phyloP scores from a whole-genome alignment of 371 early-diverging fungal species.

The Parasitella parasitica region DNA sequence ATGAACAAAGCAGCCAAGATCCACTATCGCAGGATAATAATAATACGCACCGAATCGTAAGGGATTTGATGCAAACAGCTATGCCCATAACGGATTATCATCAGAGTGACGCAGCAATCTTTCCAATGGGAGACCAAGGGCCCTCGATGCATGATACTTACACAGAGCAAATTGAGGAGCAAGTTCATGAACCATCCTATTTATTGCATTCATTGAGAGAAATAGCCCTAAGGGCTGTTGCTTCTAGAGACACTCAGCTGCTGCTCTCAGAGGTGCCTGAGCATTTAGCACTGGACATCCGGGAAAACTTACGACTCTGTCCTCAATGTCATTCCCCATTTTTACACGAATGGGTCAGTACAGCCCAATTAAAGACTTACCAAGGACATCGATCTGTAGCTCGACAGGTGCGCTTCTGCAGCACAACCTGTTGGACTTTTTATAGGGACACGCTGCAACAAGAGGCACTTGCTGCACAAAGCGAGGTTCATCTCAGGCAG shows the following conservation, averaged over 20 bases:
- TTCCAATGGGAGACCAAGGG: neutral
- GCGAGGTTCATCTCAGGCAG: neutral
- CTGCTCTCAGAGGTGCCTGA: slow-evolving; percentile 30
- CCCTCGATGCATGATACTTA: neutral
- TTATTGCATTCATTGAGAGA: slow-evolving; percentile 35
- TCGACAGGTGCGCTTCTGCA: slow-evolving; percentile 53
- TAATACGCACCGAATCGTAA: neutral
- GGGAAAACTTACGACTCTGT: slow-evolving; percentile 31
- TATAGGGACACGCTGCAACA: slow-evolving; percentile 1
- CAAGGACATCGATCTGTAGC: slow-evolving; percentile 51
- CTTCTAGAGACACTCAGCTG: neutral
- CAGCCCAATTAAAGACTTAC: slow-evolving; percentile 51
- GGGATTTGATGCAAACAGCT: neutral
- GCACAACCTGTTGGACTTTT: slow-evolving; percentile 41
- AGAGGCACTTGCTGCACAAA: neutral
- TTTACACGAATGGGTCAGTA: slow-evolving; percentile 62
- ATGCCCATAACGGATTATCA: neutral
- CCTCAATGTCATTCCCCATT: slow-evolving; percentile 47
- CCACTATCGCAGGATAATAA: neutral
- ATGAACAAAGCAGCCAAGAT: neutral
- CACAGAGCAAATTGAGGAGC: neutral
- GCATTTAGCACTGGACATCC: slow-evolving; percentile 40
- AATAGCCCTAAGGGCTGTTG: slow-evolving; percentile 29
- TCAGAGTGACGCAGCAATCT: neutral
- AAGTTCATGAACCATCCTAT: neutral